phyloP scores from a whole-genome alignment of 345 rosid genomes.

The Salix viminalis region DNA sequence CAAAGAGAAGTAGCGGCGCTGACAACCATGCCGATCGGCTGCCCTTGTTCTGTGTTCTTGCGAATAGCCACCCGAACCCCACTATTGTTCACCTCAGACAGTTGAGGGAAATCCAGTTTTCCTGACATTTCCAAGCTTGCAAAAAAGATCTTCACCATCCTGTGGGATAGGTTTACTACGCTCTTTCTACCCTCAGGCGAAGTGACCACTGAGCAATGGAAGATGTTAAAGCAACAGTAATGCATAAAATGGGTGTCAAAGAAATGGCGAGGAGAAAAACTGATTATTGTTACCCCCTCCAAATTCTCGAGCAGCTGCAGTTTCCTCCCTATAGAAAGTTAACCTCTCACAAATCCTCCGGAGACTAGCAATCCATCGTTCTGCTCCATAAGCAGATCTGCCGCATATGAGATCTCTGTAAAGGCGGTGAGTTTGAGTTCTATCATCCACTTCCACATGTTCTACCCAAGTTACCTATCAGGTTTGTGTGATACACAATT shows the following conservation, averaged over 20 bases:
- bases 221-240: neutral
- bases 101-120: constrained; percentile 42
- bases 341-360: constrained; percentile 62
- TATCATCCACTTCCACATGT: constrained; percentile 69
- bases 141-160: constrained; percentile 62
- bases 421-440: constrained; percentile 42
- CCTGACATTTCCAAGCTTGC: constrained; percentile 48
- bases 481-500: neutral
- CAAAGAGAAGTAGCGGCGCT: constrained; percentile 61
- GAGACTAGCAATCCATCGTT: constrained; percentile 54
- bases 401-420: constrained; percentile 42
- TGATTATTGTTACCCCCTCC: constrained; percentile 32
- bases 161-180: constrained; percentile 52
- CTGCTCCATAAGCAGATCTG: constrained; percentile 53
- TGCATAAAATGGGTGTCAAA: neutral
- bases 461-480: constrained; percentile 75
- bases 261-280: neutral
- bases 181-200: constrained; percentile 35
- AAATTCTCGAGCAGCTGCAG: constrained; percentile 15
- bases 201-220: constrained; percentile 20
- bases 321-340: constrained; percentile 17
- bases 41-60: constrained; percentile 35
- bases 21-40: constrained; percentile 46
- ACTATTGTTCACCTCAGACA: constrained; percentile 35
- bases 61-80: constrained; percentile 58